Base-by-base conservation (phyloP, 2,329 filamentous ascomycete genomes). In the Talaromyces sp. region DNA sequence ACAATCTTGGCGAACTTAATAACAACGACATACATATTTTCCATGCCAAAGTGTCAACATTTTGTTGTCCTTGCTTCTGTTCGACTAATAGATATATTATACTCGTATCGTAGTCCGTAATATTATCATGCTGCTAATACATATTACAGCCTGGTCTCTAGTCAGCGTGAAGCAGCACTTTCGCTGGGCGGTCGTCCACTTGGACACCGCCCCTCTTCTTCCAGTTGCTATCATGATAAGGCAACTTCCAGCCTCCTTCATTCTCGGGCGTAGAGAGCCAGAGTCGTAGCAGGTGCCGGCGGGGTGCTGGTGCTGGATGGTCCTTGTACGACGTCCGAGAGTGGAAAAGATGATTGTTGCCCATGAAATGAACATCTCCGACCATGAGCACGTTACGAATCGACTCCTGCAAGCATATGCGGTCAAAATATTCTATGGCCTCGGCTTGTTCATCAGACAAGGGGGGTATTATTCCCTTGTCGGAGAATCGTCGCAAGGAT, bases 181-280 rank as follows among this genome's bases (percentile, higher is more conserved):
- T 40, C 3, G 39, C 39, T 18, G 39, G 39, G 2, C 16, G 16
- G n/a, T 40, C 16, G 2, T 40, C 39, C 5, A 40, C 39, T 40
- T 40, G 39, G 2, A 40, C 39, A n/a, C 16, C 16, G 3, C 16
- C 39, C 39, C 39, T 40, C 39, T 54, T 54, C 28, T 54, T 54
- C 50, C 50, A 54, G 31, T 54, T 18, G 28, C 50, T 54, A 35
- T 54, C 50, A 54, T 54, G 50, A 12, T 54, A 54, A 54, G 48
- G 50, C 50, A 54, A 35, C 50, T 54, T 54, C 25, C 50, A 54
- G 50, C 50, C 50, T 33, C 50, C 50, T 25, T 54, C 50, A 28
- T 28, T 54, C 14, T 54, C 50, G 8, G 50, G 50, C 5, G 50
- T 54, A 54, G 50, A 18, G 33, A 54, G 9, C 50, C 50, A 54